Conservation (phyloP, 768 basidiomycete species). For the Tremella fuciformis region DNA sequence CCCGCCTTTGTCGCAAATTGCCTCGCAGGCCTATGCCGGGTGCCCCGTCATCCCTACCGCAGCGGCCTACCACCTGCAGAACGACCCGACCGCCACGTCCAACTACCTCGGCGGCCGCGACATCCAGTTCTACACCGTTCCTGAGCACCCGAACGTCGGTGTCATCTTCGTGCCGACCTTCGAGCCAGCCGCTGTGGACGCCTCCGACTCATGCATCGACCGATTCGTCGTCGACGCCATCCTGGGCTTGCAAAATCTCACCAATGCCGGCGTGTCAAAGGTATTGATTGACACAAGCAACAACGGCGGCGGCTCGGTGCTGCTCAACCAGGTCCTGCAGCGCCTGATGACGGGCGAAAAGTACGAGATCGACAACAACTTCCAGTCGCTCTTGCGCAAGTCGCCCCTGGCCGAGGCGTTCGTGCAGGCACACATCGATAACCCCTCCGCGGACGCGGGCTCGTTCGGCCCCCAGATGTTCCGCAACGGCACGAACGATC, state of each 20-base stretch:
- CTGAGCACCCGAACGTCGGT: slow-evolving; percentile 14
- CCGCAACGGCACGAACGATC: slow-evolving; percentile 8
- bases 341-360: slow-evolving; percentile 23
- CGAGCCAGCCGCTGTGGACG: slow-evolving; percentile 8
- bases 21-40: background rate
- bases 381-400: slow-evolving; percentile 21
- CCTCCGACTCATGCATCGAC: slow-evolving; percentile 2
- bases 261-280: slow-evolving; percentile 18
- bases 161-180: slow-evolving; percentile 28
- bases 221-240: slow-evolving; percentile 22
- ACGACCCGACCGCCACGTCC: slow-evolving; percentile 8
- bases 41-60: background rate
- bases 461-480: slow-evolving; percentile 15
- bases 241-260: slow-evolving; percentile 25
- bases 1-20: background rate
- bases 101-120: slow-evolving; percentile 31
- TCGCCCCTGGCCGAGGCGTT: slow-evolving; percentile 20
- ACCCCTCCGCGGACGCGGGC: slow-evolving; percentile 5
- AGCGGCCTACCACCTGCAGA: background rate
- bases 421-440: slow-evolving; percentile 12
- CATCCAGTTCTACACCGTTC: slow-evolving; percentile 26
- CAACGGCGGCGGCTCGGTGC: slow-evolving; percentile 26
- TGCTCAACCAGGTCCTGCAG: slow-evolving; percentile 20
- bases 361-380: slow-evolving; percentile 22
- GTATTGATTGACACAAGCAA: slow-evolving; percentile 30